These are phyloP conservation scores for Exserohilum rostratum DNA, from an alignment of 2,329 filamentous ascomycete genomes.

Conservation along the genomic window DNA sequence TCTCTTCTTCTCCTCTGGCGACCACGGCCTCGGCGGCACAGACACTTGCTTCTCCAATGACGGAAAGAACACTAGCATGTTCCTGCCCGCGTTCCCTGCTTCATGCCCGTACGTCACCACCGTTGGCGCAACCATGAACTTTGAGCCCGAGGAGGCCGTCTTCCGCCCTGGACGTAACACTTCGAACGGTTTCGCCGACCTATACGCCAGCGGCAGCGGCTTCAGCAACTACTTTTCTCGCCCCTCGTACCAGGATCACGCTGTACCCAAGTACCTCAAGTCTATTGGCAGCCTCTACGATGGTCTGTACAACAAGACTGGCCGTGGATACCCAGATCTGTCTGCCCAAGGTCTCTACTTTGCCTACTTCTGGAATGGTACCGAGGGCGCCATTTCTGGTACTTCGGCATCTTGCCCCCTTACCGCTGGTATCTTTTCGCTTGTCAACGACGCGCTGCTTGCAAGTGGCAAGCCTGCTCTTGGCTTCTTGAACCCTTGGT, in stretches of 20 bases:
- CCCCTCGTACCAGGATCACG: constrained; percentile 56
- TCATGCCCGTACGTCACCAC: constrained; percentile 72
- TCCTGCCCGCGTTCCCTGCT: constrained; percentile 68
- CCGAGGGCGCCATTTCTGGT: constrained; percentile 53
- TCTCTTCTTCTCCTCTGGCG: constrained; percentile 68
- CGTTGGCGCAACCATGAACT: constrained; percentile 65
- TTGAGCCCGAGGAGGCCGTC: constrained; percentile 61
- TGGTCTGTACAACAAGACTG: constrained; percentile 59
- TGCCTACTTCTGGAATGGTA: constrained; percentile 52
- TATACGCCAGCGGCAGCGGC: constrained; percentile 60
- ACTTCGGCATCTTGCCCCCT: constrained; percentile 64
- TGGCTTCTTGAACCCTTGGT: constrained; percentile 67
- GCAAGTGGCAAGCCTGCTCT: constrained; percentile 56
- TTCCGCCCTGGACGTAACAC: constrained; percentile 41
- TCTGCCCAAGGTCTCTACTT: constrained; percentile 63
- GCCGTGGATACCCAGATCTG: constrained; percentile 68
- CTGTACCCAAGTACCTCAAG: constrained; percentile 54
- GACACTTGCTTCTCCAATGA: constrained; percentile 64
- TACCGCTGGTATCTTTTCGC: constrained; percentile 63
- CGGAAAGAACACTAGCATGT: constrained; percentile 60
- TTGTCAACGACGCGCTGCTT: constrained; percentile 68
- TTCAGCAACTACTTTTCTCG: constrained; percentile 58
- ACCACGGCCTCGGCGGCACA: constrained; percentile 62
- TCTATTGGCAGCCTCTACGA: constrained; percentile 51
- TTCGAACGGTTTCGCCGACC: constrained; percentile 48